Evolutionary conservation across 2,329 filamentous ascomycete genomes (phyloP), one percentile per base, ranked within the genome.

Genomic region (Penicillium sp.): DNA sequence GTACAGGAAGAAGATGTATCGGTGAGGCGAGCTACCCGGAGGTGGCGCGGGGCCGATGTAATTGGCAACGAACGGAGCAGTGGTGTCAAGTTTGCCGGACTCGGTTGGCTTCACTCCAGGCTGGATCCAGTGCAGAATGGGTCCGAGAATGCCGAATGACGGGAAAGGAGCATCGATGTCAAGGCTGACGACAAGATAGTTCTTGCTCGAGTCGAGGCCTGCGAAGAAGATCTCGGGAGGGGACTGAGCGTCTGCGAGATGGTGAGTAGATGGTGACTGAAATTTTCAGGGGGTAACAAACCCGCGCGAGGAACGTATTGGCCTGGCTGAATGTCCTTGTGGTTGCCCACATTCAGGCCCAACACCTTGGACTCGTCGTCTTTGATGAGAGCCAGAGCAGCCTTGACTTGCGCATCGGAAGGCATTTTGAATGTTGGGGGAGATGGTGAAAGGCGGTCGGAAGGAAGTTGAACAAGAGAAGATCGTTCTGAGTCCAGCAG

Each of bases 1-100:
- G 60, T 79, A 84, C 25, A 84, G 66, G 60, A 83, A 75, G 65
- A 83, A 84, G 4, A 76, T 58, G 65, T 84, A 84, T 0, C 82
- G 79, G 69, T 84, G 82, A 10, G 82, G 80, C 7, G 73, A 64
- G 58, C 79, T 81, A 6, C 71, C 65, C 0, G 78, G 78, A 13
- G 82, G 82, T n/a, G 82, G 82, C 4, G 74, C 76, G 2, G 83
- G 82, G 0, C 75, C 78, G 52, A 81, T 76, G 64, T 81, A 84
- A 53, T 74, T 69, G 1, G 69, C 70, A 11, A 75, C 58, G 38
- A 71, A 73, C 7, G 70, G 72, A 1, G 59, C 61, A 7, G 59
- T 59, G 5, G 56, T 55, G 14, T 59, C 59, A 5, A 72, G 62
- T 7, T 30, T 46, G 19, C 57, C 52, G 0, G 65, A 53, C 16